These are phyloP conservation scores for Rhododendron griersonianum DNA, from an alignment of 148 eudicot species.

Conservation along the genomic window DNA sequence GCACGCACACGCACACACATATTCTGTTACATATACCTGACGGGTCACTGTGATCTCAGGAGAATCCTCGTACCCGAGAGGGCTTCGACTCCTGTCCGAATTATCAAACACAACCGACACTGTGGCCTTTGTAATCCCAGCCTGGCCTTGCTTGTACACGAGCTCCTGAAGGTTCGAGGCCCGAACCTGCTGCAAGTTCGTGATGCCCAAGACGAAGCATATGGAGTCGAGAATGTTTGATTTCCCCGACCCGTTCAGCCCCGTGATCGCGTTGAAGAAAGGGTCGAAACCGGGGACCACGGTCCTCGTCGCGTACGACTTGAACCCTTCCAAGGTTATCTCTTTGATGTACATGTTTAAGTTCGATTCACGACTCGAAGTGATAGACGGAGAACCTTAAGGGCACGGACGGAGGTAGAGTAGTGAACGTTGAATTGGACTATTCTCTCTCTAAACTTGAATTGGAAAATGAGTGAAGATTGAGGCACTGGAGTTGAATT, in stretches of 20 bases:
- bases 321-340: constrained; percentile 86
- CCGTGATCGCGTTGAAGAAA: constrained; percentile 89
- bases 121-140: constrained; percentile 94
- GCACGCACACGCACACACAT: neutral
- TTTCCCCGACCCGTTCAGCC: constrained; percentile 92
- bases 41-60: constrained; percentile 91
- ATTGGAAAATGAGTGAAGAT: neutral
- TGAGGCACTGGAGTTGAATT: neutral
- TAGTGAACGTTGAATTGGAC: constrained; percentile 62
- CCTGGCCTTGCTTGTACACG: constrained; percentile 98
- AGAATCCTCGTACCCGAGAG: constrained; percentile 85
- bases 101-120: constrained; percentile 84
- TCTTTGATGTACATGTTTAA: constrained; percentile 64
- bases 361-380: neutral
- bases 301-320: constrained; percentile 79
- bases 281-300: constrained; percentile 80
- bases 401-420: constrained; percentile 28
- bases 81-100: constrained; percentile 69
- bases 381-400: neutral
- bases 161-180: constrained; percentile 96
- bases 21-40: constrained; percentile 47
- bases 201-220: constrained; percentile 91
- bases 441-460: no score
- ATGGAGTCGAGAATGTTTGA: constrained; percentile 69
- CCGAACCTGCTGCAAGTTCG: constrained; percentile 94